These are phyloP conservation scores for Phaeophleospora eucalypticola DNA, from an alignment of 2,329 filamentous ascomycete species.

Conservation along the genomic window DNA sequence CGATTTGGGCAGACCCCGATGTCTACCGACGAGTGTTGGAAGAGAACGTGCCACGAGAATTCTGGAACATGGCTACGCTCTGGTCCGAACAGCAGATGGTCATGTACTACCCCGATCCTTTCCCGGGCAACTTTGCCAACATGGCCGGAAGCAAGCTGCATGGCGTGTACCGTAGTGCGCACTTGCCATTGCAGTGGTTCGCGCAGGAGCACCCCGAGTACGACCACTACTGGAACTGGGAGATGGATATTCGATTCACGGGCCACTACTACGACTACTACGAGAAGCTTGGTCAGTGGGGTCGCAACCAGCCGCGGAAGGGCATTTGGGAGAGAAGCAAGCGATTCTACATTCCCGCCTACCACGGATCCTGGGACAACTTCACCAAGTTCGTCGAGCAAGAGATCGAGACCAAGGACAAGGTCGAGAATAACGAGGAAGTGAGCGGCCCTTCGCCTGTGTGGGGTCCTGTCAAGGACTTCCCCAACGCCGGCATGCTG, in stretches of 20 bases:
- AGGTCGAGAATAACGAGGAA: conserved; percentile 49
- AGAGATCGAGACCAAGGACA: conserved; percentile 49
- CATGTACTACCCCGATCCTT: conserved; percentile 80
- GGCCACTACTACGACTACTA: conserved; percentile 82
- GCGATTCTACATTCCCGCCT: conserved; percentile 66
- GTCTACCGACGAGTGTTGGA: conserved; percentile 64
- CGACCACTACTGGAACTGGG: conserved; percentile 74
- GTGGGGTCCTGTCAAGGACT: conserved; percentile 57
- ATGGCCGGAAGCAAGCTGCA: conserved; percentile 66
- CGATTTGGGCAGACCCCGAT: conserved; percentile 72
- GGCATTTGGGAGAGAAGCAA: conserved; percentile 71
- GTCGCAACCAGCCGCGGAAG: conserved; percentile 64
- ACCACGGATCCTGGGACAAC: conserved; percentile 64
- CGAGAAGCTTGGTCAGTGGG: conserved; percentile 61
- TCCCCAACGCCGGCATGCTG: conserved; percentile 49
- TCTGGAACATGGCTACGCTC: conserved; percentile 79
- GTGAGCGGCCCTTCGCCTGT: conserved; percentile 51
- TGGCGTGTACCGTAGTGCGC: conserved; percentile 72
- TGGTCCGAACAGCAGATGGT: conserved; percentile 96
- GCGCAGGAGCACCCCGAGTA: conserved; percentile 49
- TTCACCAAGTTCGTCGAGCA: conserved; percentile 63
- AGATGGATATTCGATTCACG: conserved; percentile 77
- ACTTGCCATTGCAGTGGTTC: conserved; percentile 51
- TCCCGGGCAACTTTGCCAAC: conserved; percentile 67
- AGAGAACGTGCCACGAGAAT: conserved; percentile 73